Evolutionary conservation across 768 basidiomycete species (phyloP), one percentile per base, ranked within the genome.

Genomic region (Neoboletus subvelutipes): DNA sequence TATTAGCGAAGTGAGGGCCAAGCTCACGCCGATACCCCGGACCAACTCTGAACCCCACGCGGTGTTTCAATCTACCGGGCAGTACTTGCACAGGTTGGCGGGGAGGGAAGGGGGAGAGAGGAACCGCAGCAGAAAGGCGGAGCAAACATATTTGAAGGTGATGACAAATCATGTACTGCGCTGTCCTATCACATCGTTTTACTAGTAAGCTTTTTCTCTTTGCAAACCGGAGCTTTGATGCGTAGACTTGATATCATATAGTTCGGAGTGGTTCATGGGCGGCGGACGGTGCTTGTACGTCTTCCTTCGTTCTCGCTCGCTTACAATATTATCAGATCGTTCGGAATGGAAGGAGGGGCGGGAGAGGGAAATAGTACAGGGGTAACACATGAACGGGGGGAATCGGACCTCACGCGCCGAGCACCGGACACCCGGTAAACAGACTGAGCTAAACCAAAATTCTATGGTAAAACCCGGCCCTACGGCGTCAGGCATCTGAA

Each of bases 1-100:
- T 9, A 1, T 48, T 67, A 61, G 66, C 66, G 59, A 60, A 54
- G 54, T 66, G 67, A 54, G 67, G 31, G 57, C 47, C 9, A 57
- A 33, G 31, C 66, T 67, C 66, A 60, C 3, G 17, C 60, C 60
- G 57, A 40, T 37, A 10, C 15, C 18, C 20, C 55, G 47, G 55
- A 36, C 26, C 3, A 24, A 28, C 12, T 22, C 42, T 22, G 37
- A 37, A 24, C 26, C 15, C 41, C 50, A 50, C 54, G 54, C 40
- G n/a, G 36, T n/a, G 54, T 39, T 37, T 34, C 47, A 17, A 39
- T 59, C 45, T 33, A 28, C 56, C 45, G 9, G 29, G 51, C 58
- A 24, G 41, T 36, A 34, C 39, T n/a, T 7, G 40, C 39, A 36
- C 46, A 36, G 10, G 45, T 47, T 31, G 29, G 46, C 22, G 22